Conservation (phyloP, 257 asterid species). For the Plectranthus barbatus region DNA sequence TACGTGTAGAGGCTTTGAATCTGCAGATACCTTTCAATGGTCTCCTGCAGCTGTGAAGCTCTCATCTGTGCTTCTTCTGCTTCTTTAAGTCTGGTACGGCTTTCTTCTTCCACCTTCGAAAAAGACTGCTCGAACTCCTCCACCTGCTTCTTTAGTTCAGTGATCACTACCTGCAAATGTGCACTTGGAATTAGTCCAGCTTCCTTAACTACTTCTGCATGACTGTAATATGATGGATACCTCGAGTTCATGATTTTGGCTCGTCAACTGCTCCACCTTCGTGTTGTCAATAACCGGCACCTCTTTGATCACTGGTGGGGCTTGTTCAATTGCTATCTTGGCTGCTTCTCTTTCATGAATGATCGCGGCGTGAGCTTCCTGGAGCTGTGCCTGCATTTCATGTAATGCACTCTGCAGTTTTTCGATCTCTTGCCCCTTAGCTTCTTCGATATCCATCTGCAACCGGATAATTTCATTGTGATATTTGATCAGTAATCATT, state of each 20-base stretch:
- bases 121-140: conserved; percentile 54
- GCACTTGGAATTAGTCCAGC: conserved; percentile 3
- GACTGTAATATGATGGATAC: conserved; percentile 30
- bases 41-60: conserved; percentile 64
- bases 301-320: conserved; percentile 88
- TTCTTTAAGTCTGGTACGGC: conserved; percentile 50
- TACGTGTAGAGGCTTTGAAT: conserved; percentile 1
- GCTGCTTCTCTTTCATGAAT: conserved; percentile 79
- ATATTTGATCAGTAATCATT: not conserved
- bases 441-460: conserved; percentile 84
- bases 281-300: conserved; percentile 73
- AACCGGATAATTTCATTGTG: conserved; percentile 14
- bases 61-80: conserved; percentile 65
- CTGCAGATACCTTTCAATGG: conserved; percentile 58
- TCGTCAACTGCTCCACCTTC: conserved; percentile 67
- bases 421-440: conserved; percentile 73
- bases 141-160: conserved; percentile 50
- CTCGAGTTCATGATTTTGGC: conserved; percentile 64
- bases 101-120: conserved; percentile 54
- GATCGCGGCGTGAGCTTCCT: conserved; percentile 63
- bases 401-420: conserved; percentile 58
- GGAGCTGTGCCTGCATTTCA: conserved; percentile 58
- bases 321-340: conserved; percentile 77
- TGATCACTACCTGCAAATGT: conserved; percentile 54
- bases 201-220: not conserved